phyloP scores from a whole-genome alignment of 1,284 basidiomycete species.

The Stygiomarasmius scandens region DNA sequence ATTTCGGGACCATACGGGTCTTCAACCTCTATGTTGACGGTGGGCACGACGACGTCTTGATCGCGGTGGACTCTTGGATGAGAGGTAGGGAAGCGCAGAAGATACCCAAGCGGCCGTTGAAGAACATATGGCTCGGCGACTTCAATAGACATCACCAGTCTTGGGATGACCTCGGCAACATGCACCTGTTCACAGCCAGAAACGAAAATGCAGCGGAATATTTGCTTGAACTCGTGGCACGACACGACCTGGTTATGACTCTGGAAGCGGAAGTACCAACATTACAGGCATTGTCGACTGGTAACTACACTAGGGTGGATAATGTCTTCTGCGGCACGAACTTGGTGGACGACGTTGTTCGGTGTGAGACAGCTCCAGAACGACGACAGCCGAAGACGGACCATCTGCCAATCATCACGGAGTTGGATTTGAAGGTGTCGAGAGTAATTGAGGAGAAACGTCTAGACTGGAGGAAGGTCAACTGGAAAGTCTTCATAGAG shows the following conservation, averaged over 20 bases:
- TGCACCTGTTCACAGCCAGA: conserved; percentile 34
- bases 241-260: conserved; percentile 24
- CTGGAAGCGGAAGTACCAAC: conserved; percentile 33
- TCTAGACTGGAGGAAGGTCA: conserved; percentile 22
- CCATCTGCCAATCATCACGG: conserved; percentile 22
- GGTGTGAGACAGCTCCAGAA: conserved; percentile 1
- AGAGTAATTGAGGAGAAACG: neutral
- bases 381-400: conserved; percentile 19
- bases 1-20: conserved; percentile 17
- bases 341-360: conserved; percentile 19
- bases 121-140: conserved; percentile 42
- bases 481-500: conserved; percentile 28
- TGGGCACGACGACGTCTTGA: conserved; percentile 11
- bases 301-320: conserved; percentile 34
- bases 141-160: conserved; percentile 53
- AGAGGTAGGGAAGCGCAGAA: neutral
- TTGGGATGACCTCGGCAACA: conserved; percentile 45
- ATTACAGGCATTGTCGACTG: conserved; percentile 24
- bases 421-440: conserved; percentile 7
- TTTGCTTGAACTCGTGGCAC: conserved; percentile 23
- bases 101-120: neutral
- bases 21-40: conserved; percentile 33
- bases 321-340: conserved; percentile 32
- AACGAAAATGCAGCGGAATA: neutral
- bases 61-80: conserved; percentile 5